Evolutionary conservation across 2,329 filamentous ascomycete species (phyloP).

Genomic region (Phaeosphaeriaceae sp.): DNA sequence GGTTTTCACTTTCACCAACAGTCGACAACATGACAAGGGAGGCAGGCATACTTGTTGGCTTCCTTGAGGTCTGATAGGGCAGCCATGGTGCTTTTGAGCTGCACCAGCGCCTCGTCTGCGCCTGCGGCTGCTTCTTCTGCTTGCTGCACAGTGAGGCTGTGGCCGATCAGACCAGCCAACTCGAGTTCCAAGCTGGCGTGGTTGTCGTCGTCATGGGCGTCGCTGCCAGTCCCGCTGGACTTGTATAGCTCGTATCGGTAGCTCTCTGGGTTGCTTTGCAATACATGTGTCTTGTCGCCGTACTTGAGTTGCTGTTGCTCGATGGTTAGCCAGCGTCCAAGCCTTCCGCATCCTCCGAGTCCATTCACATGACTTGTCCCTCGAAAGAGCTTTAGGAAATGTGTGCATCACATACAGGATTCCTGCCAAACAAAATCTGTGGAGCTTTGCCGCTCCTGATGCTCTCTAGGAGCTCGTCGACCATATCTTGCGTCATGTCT

Average conservation of each 20-base stretch:
- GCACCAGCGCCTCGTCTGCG: slow-evolving; percentile 65
- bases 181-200: slow-evolving; percentile 51
- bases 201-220: slow-evolving; percentile 11
- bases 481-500: slow-evolving; percentile 49
- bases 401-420: slow-evolving; percentile 46
- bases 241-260: slow-evolving; percentile 65
- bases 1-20: too few relatives aligned
- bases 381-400: slow-evolving; percentile 11
- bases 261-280: slow-evolving; percentile 60
- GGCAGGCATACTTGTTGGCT: slow-evolving; percentile 60
- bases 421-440: slow-evolving; percentile 48
- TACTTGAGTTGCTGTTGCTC: slow-evolving; percentile 60
- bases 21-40: slow-evolving; percentile 28
- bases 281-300: slow-evolving; percentile 62
- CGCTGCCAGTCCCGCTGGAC: slow-evolving; percentile 44
- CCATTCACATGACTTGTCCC: too few relatives aligned
- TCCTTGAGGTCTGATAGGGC: slow-evolving; percentile 66
- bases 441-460: slow-evolving; percentile 45
- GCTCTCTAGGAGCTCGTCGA: slow-evolving; percentile 50
- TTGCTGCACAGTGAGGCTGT: slow-evolving; percentile 62
- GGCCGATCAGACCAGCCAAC: slow-evolving; percentile 64
- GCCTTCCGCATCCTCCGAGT: slow-evolving; percentile 18
- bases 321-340: slow-evolving; percentile 38
- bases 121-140: slow-evolving; percentile 61
- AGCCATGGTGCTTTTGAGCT: slow-evolving; percentile 65